These are phyloP conservation scores for Quercus glauca DNA, from an alignment of 306 rosid species.

Conservation along the genomic window DNA sequence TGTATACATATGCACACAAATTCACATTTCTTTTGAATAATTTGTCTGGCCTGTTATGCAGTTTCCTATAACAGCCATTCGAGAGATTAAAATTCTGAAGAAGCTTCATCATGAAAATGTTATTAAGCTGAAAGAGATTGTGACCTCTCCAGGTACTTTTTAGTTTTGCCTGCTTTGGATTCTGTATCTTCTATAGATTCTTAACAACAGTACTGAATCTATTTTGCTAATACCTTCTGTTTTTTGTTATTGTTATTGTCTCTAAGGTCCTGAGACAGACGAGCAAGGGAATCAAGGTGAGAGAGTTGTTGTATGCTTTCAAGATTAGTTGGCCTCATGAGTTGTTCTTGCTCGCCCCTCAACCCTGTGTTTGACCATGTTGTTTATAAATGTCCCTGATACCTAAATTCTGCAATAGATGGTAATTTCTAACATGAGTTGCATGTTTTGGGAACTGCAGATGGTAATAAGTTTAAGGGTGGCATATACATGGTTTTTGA, in stretches of 20 bases:
- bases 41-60: conserved; percentile 21
- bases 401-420: not conserved
- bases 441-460: conserved; percentile 34
- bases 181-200: not conserved
- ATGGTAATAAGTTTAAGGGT: conserved; percentile 57
- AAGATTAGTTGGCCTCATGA: conserved; percentile 3
- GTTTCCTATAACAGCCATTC: conserved; percentile 77
- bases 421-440: not conserved
- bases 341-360: not conserved
- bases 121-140: conserved; percentile 67
- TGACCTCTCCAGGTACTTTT: conserved; percentile 54
- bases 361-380: not conserved
- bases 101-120: conserved; percentile 68
- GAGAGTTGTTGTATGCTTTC: conserved; percentile 1
- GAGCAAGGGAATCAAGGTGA: conserved; percentile 60
- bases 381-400: not conserved
- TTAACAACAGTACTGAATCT: not conserved
- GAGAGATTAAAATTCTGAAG: conserved; percentile 68
- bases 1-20: not conserved
- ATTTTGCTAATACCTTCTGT: not conserved
- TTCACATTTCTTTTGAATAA: not conserved
- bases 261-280: conserved; percentile 52
- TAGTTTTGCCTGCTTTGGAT: not conserved
- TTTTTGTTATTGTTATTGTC: conserved; percentile 16
- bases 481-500: conserved; percentile 80